Percentiles rank a stretch among this genome's conserved stretches.
These are phyloP conservation scores for Niveomyces coronatus DNA, from an alignment of 2,329 filamentous ascomycete genomes.

Conservation along the genomic window DNA sequence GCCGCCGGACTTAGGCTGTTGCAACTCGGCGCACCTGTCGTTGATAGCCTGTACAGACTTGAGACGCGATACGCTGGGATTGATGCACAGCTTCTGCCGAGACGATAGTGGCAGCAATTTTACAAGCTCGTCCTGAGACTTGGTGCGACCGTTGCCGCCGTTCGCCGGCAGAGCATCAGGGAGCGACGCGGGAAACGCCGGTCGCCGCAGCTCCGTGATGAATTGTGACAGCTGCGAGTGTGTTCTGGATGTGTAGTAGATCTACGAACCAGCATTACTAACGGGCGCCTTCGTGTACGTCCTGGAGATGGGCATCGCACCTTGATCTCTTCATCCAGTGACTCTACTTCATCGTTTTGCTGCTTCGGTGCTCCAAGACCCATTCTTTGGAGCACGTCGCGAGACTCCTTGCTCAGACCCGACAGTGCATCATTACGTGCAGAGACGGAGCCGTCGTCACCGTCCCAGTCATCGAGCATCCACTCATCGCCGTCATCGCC, in stretches of 20 bases:
- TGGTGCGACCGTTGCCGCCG: too few relatives aligned
- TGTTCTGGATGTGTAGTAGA: constrained; percentile 87
- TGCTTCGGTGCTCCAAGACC: constrained; percentile 32
- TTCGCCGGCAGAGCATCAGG: constrained; percentile 29
- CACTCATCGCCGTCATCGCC: constrained; percentile 57
- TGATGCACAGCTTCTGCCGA: constrained; percentile 82
- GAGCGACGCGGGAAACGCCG: constrained; percentile 65
- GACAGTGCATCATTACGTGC: constrained; percentile 30
- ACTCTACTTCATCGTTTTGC: constrained; percentile 30
- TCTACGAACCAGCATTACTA: constrained; percentile 34
- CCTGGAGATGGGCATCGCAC: constrained; percentile 24
- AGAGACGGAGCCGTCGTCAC: constrained; percentile 23
- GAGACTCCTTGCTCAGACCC: constrained; percentile 63
- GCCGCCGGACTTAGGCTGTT: constrained; percentile 51
- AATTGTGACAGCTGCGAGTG: constrained; percentile 90
- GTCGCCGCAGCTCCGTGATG: constrained; percentile 67
- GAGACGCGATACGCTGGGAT: constrained; percentile 65
- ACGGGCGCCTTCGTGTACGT: too few relatives aligned
- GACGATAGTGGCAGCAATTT: constrained; percentile 81
- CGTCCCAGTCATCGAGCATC: constrained; percentile 60
- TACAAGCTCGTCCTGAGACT: constrained; percentile 32
- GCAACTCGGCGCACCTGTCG: constrained; percentile 81
- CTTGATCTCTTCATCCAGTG: constrained; percentile 58
- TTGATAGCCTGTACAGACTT: constrained; percentile 74
- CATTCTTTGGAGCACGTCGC: constrained; percentile 60